Evolutionary conservation across 768 basidiomycete species (phyloP).

Genomic region (Mycena haematopus): DNA sequence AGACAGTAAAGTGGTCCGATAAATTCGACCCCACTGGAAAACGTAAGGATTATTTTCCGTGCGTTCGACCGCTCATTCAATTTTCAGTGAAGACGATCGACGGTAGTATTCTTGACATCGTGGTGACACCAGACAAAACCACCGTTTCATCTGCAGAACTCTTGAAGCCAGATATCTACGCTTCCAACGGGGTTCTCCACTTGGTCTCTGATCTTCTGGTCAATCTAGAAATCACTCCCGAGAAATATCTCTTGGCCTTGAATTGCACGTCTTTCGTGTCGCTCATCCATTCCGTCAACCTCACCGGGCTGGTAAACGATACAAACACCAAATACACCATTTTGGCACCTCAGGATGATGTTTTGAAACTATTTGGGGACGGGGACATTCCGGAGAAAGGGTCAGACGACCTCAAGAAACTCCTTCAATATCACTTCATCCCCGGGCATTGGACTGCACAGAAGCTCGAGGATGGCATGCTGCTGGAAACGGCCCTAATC

Average conservation of each 20-base stretch:
- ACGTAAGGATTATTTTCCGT: slow-evolving; percentile 47
- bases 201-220: slow-evolving; percentile 84
- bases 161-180: slow-evolving; percentile 84
- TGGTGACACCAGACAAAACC: slow-evolving; percentile 58
- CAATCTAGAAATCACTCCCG: slow-evolving; percentile 83
- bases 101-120: slow-evolving; percentile 69
- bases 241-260: slow-evolving; percentile 92
- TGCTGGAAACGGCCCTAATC: slow-evolving; percentile 80
- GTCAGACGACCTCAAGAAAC: slow-evolving; percentile 69
- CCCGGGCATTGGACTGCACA: slow-evolving; percentile 77
- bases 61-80: slow-evolving; percentile 24
- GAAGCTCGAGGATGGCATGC: slow-evolving; percentile 74
- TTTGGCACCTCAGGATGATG: slow-evolving; percentile 89
- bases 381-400: slow-evolving; percentile 68
- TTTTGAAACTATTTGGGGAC: slow-evolving; percentile 63
- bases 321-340: slow-evolving; percentile 81
- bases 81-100: slow-evolving; percentile 72
- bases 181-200: slow-evolving; percentile 94
- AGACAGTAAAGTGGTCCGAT: slow-evolving; percentile 71
- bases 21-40: slow-evolving; percentile 59
- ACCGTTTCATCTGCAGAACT: slow-evolving; percentile 65
- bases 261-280: slow-evolving; percentile 93
- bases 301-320: slow-evolving; percentile 73
- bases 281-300: slow-evolving; percentile 82
- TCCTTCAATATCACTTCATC: slow-evolving; percentile 90